These are phyloP conservation scores for Fusarium redolens DNA, from an alignment of 2,329 filamentous ascomycete species.

Conservation along the genomic window DNA sequence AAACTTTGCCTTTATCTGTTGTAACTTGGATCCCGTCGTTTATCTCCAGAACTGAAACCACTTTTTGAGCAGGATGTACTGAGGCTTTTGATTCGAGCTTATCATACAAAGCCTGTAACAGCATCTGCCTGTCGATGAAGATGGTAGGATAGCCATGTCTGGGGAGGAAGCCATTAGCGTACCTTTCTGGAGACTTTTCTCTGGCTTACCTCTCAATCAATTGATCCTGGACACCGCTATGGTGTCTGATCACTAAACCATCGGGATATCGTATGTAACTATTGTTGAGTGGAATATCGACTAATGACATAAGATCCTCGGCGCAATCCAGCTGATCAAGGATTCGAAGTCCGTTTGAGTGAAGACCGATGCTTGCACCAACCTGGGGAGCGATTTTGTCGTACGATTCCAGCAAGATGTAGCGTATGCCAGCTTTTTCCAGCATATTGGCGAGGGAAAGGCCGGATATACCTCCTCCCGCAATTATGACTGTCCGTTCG, in stretches of 20 bases:
- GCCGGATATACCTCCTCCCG: conserved; percentile 16
- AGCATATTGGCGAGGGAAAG: conserved; percentile 28
- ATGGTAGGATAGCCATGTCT: conserved; percentile 47
- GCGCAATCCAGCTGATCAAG: conserved; percentile 55
- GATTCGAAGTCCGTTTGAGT: conserved; percentile 56
- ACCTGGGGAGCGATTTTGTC: conserved; percentile 55
- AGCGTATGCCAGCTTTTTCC: conserved; percentile 53
- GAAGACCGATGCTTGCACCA: conserved; percentile 61
- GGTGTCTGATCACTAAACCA: not conserved
- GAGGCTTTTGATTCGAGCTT: conserved; percentile 46
- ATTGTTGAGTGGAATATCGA: not conserved
- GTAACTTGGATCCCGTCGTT: not conserved
- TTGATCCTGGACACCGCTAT: rapidly evolving
- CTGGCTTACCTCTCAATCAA: not conserved
- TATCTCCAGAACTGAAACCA: not conserved
- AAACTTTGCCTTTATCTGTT: conserved; percentile 6
- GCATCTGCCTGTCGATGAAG: conserved; percentile 52
- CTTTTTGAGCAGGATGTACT: conserved; percentile 27
- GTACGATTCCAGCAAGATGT: conserved; percentile 59
- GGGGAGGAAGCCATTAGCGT: rapidly evolving
- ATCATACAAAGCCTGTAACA: conserved; percentile 51
- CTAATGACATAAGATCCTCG: not conserved
- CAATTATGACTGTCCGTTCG: conserved; percentile 6
- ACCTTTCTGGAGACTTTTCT: rapidly evolving
- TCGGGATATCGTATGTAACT: not conserved